Percentiles rank a stretch among this genome's conserved stretches.
phyloP scores from a whole-genome alignment of 768 basidiomycete species.

The Mycena vitilis region DNA sequence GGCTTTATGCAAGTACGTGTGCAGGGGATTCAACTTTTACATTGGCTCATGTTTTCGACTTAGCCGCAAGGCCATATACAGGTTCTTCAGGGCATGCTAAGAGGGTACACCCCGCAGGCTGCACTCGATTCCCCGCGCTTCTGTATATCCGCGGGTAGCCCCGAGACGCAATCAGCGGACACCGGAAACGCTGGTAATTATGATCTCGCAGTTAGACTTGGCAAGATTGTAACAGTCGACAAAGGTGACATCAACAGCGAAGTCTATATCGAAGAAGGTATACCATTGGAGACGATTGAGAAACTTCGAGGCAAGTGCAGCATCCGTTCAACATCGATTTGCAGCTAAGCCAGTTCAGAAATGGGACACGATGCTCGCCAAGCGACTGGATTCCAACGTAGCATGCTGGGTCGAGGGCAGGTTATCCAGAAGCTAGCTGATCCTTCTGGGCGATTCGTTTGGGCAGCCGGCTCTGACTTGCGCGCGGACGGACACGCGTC shows the following conservation, averaged over 20 bases:
- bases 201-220: too few relatives aligned
- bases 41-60: background rate
- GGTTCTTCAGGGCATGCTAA: slow-evolving; percentile 89
- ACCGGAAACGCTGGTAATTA: slow-evolving; percentile 65
- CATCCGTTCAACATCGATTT: background rate
- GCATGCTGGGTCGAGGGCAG: slow-evolving; percentile 86
- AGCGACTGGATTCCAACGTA: slow-evolving; percentile 69
- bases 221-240: too few relatives aligned
- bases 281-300: slow-evolving; percentile 69
- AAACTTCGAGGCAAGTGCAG: slow-evolving; percentile 70
- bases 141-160: slow-evolving; percentile 90
- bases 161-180: slow-evolving; percentile 63
- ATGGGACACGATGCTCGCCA: slow-evolving; percentile 90
- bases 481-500: slow-evolving; percentile 91
- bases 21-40: slow-evolving; percentile 5
- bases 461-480: slow-evolving; percentile 95
- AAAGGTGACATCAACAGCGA: slow-evolving; percentile 79
- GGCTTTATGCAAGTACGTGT: slow-evolving; percentile 82
- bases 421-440: slow-evolving; percentile 85
- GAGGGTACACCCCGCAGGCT: slow-evolving; percentile 88
- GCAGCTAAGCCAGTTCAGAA: slow-evolving; percentile 50
- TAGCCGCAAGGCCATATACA: slow-evolving; percentile 97
- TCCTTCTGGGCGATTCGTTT: slow-evolving; percentile 77
- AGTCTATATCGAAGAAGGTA: slow-evolving; percentile 91
- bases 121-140: slow-evolving; percentile 96